These are phyloP conservation scores for Collybia sordida DNA, from an alignment of 768 basidiomycete species.

Conservation along the genomic window DNA sequence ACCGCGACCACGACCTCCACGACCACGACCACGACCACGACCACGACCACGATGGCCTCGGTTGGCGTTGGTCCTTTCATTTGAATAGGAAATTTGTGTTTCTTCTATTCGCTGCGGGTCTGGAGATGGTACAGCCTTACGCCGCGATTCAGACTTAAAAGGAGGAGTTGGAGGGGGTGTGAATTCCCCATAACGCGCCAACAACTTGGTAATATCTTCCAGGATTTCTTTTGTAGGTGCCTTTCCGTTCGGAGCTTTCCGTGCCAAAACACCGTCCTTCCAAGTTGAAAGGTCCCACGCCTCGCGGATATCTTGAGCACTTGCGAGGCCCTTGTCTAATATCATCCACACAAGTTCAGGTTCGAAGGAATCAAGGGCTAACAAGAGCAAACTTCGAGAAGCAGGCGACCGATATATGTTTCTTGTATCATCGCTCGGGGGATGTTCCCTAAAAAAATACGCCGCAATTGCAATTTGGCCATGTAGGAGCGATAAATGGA, in stretches of 20 bases:
- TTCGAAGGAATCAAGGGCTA: constrained; percentile 60
- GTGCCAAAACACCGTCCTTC: constrained; percentile 20
- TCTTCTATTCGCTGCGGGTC: not conserved
- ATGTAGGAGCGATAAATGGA: constrained; percentile 60
- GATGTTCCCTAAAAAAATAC: constrained; percentile 62
- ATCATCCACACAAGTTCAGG: constrained; percentile 67
- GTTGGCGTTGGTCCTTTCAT: constrained; percentile 6
- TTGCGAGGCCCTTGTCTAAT: constrained; percentile 56
- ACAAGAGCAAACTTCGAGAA: constrained; percentile 45
- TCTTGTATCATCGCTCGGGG: constrained; percentile 52
- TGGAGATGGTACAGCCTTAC: not conserved
- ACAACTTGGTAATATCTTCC: constrained; percentile 50
- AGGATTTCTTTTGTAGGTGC: constrained; percentile 32
- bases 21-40: constrained; percentile 30
- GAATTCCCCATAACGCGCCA: constrained; percentile 51
- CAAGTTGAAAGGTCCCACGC: constrained; percentile 52
- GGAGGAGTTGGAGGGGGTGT: constrained; percentile 39
- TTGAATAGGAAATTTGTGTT: not conserved
- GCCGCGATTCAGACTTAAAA: not conserved
- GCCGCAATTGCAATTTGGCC: constrained; percentile 53
- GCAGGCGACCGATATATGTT: constrained; percentile 46
- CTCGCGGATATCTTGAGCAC: constrained; percentile 44
- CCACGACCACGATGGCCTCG: constrained; percentile 32
- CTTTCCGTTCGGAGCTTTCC: constrained; percentile 18
- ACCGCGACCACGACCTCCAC: constrained; percentile 22